A percentile compares a stretch with the other conserved stretches of the same genome.
Conservation (phyloP, 306 rosid genomes). For the Vigna mungo region DNA sequence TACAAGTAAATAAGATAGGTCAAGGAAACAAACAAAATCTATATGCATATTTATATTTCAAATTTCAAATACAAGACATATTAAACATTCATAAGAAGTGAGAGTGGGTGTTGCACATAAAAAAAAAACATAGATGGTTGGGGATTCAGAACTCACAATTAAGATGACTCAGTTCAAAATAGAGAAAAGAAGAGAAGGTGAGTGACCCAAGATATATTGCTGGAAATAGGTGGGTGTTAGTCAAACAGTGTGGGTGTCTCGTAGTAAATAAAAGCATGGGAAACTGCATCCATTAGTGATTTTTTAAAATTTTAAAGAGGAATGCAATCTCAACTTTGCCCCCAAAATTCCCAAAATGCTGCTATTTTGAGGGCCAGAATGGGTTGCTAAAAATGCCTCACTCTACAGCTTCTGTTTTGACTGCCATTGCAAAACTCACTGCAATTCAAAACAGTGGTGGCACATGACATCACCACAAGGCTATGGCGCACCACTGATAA, state of each 20-base stretch:
- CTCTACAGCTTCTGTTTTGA: neutral
- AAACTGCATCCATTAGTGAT: neutral
- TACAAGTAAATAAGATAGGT: neutral
- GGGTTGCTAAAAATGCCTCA: neutral
- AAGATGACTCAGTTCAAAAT: neutral
- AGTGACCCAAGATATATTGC: neutral
- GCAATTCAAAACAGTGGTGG: neutral
- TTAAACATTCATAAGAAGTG: neutral
- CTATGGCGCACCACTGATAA: neutral
- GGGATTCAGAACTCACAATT: neutral
- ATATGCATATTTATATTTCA: neutral
- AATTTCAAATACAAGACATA: neutral
- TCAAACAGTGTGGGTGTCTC: neutral
- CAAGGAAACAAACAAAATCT: neutral
- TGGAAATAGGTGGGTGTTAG: neutral
- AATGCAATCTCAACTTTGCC: neutral
- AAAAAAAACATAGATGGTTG: neutral
- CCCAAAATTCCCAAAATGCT: neutral
- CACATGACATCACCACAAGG: neutral
- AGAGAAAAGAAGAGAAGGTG: conserved; percentile 8
- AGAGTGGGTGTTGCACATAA: neutral
- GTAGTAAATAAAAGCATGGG: neutral
- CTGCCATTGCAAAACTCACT: neutral
- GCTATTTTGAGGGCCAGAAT: neutral
- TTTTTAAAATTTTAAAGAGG: neutral